Conservation (phyloP, 2,329 filamentous ascomycete genomes). For the Exophiala aquamarina region DNA sequence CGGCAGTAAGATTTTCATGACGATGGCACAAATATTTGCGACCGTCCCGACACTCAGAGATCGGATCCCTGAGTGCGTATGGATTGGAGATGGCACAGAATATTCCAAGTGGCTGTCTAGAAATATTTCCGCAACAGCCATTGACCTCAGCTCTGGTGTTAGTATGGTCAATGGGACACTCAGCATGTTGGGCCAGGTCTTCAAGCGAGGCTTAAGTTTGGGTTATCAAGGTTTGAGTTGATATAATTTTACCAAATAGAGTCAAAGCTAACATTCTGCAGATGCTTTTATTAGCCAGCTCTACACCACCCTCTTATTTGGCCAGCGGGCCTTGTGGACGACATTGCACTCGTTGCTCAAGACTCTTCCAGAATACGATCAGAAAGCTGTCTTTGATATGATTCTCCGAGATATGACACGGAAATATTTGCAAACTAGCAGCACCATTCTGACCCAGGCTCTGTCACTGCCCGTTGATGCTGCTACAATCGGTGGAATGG, state of each 20-base stretch:
- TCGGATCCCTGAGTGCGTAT: conserved; percentile 39
- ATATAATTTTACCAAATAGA: conserved; percentile 15
- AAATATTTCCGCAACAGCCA: conserved; percentile 54
- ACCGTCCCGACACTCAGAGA: conserved; percentile 33
- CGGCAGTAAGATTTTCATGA: conserved; percentile 60
- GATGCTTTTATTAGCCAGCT: conserved; percentile 42
- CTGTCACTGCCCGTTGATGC: conserved; percentile 12
- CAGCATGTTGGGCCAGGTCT: conserved; percentile 44
- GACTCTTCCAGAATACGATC: conserved; percentile 49
- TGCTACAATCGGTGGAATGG: conserved; percentile 55
- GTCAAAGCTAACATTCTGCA: conserved; percentile 24
- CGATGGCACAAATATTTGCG: conserved; percentile 55
- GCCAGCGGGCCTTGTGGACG: conserved; percentile 29
- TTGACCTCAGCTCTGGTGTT: conserved; percentile 41
- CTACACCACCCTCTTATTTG: conserved; percentile 39
- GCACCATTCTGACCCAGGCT: no score
- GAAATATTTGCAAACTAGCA: conserved; percentile 36
- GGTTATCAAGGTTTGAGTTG: conserved; percentile 65
- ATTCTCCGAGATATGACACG: conserved; percentile 46
- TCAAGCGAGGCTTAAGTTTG: conserved; percentile 64
- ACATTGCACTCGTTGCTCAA: conserved; percentile 41
- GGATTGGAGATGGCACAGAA: conserved; percentile 64
- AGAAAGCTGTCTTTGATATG: conserved; percentile 45
- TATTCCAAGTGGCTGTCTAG: conserved; percentile 72
- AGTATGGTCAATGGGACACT: conserved; percentile 26